Conservation (phyloP, 2,329 filamentous ascomycete genomes). For the Boeremia lycopersici region DNA sequence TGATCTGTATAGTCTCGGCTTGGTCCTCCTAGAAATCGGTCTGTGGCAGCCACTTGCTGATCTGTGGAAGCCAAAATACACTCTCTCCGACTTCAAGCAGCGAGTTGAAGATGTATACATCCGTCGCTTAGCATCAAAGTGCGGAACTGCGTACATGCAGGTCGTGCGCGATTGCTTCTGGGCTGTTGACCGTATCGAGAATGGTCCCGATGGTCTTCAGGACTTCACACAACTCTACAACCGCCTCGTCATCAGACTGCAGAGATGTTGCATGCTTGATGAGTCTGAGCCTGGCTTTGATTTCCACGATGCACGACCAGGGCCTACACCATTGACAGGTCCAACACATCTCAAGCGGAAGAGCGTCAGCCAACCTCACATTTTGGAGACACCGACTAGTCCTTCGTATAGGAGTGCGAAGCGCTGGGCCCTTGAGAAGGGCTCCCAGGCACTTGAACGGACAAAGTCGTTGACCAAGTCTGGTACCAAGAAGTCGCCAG, state of each 20-base stretch:
- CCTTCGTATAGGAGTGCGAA: conserved; percentile 45
- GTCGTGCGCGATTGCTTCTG: conserved; percentile 74
- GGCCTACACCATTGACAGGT: conserved; percentile 26
- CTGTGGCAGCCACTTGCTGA: conserved; percentile 72
- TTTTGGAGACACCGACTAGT: conserved; percentile 34
- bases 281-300: conserved; percentile 44
- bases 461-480: conserved; percentile 41
- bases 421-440: conserved; percentile 45
- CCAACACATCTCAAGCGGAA: conserved; percentile 42
- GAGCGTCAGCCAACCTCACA: conserved; percentile 32
- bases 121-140: conserved; percentile 68
- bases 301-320: conserved; percentile 32
- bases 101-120: conserved; percentile 69
- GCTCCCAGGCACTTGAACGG: conserved; percentile 42
- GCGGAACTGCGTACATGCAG: conserved; percentile 76
- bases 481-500: conserved; percentile 35
- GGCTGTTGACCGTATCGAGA: conserved; percentile 62
- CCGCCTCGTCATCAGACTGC: conserved; percentile 54
- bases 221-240: conserved; percentile 44
- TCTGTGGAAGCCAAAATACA: conserved; percentile 64
- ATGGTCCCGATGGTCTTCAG: conserved; percentile 38
- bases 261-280: conserved; percentile 48
- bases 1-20: conserved; percentile 75
- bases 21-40: conserved; percentile 75
- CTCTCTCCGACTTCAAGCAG: conserved; percentile 65